phyloP scores from a whole-genome alignment of 257 asterid genomes.

The Solanum peruvianum region DNA sequence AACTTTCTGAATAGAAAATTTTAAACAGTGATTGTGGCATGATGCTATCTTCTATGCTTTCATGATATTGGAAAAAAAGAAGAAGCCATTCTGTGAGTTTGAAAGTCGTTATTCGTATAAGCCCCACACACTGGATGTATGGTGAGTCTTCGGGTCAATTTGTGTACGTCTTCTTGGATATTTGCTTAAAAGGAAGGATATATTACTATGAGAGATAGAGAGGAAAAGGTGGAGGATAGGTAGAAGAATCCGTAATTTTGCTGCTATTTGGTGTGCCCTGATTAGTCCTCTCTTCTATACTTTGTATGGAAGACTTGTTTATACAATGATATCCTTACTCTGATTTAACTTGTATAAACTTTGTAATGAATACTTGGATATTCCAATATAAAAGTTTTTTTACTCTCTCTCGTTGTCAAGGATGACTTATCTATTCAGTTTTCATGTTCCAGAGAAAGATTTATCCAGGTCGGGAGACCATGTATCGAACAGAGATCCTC shows the following conservation, averaged over 20 bases:
- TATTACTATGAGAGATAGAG: neutral
- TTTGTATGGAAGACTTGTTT: neutral
- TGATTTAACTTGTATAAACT: neutral
- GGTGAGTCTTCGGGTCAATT: neutral
- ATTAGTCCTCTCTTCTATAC: neutral
- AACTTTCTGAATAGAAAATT: neutral
- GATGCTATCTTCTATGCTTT: neutral
- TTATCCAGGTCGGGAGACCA: conserved; percentile 13
- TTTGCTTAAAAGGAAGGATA: neutral
- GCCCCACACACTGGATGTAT: neutral
- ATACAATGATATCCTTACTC: neutral
- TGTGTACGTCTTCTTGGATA: neutral
- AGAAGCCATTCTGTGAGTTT: neutral
- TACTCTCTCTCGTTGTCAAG: neutral
- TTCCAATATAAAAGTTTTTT: neutral
- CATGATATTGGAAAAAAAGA: neutral
- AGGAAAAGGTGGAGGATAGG: neutral
- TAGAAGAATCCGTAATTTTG: neutral
- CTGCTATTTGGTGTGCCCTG: neutral
- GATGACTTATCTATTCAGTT: neutral
- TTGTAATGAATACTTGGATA: neutral
- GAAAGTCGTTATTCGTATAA: neutral
- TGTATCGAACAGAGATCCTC: conserved; percentile 13
- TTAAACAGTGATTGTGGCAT: no score
- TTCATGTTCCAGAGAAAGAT: conserved; percentile 13